Evolutionary conservation across 1,139 yeast genomes (phyloP).

Genomic region (Barnettozyma hawaiiensis): DNA sequence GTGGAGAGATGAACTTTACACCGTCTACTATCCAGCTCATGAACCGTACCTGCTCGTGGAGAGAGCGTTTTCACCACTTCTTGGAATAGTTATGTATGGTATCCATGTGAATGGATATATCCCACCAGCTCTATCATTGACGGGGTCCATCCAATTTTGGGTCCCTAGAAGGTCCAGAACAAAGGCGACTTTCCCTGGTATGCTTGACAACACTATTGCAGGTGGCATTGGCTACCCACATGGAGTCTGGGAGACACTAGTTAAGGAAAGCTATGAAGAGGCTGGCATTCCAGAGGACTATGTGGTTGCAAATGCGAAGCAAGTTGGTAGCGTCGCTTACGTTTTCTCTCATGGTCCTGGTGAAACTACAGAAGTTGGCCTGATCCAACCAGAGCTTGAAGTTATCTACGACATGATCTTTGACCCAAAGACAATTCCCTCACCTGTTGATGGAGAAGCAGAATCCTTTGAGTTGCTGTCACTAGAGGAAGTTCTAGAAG

Average conservation of each 20-base stretch:
- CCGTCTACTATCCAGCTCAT: slow-evolving; percentile 53
- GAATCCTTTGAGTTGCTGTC: slow-evolving; percentile 62
- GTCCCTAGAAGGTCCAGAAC: slow-evolving; percentile 71
- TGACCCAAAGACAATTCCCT: slow-evolving; percentile 47
- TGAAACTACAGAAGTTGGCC: slow-evolving; percentile 36
- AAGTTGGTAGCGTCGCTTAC: slow-evolving; percentile 70
- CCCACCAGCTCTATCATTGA: slow-evolving; percentile 32
- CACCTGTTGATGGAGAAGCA: slow-evolving; percentile 84
- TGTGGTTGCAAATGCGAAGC: slow-evolving; percentile 39
- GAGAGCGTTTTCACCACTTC: slow-evolving; percentile 70
- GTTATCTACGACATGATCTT: slow-evolving; percentile 68
- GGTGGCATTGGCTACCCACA: slow-evolving; percentile 89
- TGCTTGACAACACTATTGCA: slow-evolving; percentile 90
- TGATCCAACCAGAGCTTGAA: slow-evolving; percentile 86
- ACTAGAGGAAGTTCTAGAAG: slow-evolving; percentile 47
- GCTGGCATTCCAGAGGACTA: slow-evolving; percentile 65
- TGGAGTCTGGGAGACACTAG: slow-evolving; percentile 67
- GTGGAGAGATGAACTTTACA: slow-evolving; percentile 85
- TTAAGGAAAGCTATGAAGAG: slow-evolving; percentile 87
- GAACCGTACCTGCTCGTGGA: slow-evolving; percentile 65
- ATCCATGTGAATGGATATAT: slow-evolving; percentile 80
- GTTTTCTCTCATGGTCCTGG: slow-evolving; percentile 17
- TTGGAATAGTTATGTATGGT: slow-evolving; percentile 89
- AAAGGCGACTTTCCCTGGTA: slow-evolving; percentile 85
- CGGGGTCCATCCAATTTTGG: slow-evolving; percentile 61